These are phyloP conservation scores for Verbascum thapsus DNA, from an alignment of 257 asterid species.

Conservation along the genomic window DNA sequence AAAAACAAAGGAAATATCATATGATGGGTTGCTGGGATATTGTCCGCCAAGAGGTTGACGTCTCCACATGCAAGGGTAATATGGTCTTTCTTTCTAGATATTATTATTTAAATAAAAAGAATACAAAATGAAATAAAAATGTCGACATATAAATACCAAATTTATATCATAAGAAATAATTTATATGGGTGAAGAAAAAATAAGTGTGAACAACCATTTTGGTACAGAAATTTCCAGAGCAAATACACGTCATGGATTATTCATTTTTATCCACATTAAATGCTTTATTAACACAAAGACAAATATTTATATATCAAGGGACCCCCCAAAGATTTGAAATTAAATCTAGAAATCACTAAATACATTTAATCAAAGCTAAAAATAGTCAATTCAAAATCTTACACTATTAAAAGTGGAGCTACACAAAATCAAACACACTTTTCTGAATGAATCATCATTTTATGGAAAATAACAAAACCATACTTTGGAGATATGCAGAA, in stretches of 20 bases:
- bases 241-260: neutral
- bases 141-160: no score
- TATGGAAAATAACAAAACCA: slow-evolving; percentile 9
- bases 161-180: neutral
- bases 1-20: neutral
- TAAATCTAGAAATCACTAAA: neutral
- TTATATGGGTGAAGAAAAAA: no score
- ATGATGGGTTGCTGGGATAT: neutral
- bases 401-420: no score
- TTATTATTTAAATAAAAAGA: no score
- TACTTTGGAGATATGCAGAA: neutral
- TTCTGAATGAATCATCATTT: neutral
- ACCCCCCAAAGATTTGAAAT: slow-evolving; percentile 3
- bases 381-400: no score
- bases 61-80: no score
- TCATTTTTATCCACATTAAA: neutral
- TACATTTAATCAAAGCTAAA: no score
- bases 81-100: neutral
- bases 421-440: no score
- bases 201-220: no score
- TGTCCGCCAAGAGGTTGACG: neutral
- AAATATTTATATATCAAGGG: neutral
- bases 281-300: neutral
- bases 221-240: no score
- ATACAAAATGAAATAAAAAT: no score